Conservation (phyloP, 768 basidiomycete genomes). For the Lactarius deliciosus region DNA sequence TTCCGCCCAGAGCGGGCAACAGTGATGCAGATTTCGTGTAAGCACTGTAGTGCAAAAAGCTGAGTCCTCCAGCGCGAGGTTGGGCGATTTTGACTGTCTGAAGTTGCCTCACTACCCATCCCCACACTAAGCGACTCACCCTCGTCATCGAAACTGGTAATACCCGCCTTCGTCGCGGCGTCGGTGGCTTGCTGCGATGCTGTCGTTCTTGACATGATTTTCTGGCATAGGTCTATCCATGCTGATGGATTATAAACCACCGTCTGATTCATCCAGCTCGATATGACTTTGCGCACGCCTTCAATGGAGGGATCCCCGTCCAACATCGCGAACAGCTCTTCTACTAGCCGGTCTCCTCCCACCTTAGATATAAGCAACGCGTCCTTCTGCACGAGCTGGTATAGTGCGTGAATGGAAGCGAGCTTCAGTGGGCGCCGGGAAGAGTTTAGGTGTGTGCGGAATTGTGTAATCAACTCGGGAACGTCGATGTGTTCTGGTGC, state of each 20-base stretch:
- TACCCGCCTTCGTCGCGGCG: conserved; percentile 51
- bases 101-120: conserved; percentile 43
- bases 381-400: conserved; percentile 96
- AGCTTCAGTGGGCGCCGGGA: conserved; percentile 83
- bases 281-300: conserved; percentile 90
- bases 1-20: conserved; percentile 68
- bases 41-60: conserved; percentile 87
- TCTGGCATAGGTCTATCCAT: conserved; percentile 97
- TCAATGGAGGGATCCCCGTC: conserved; percentile 94
- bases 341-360: conserved; percentile 91
- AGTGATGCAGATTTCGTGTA: conserved; percentile 83
- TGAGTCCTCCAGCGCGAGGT: conserved; percentile 96
- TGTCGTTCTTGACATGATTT: conserved; percentile 94
- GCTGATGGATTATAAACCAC: conserved; percentile 91
- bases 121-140: conserved; percentile 83
- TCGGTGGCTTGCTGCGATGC: conserved; percentile 75
- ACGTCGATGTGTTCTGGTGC: conserved; percentile 82
- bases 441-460: conserved; percentile 78
- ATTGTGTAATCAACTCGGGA: conserved; percentile 73
- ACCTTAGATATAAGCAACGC: conserved; percentile 88
- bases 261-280: conserved; percentile 93
- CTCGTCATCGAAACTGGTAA: conserved; percentile 76
- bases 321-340: conserved; percentile 91
- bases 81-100: conserved; percentile 41
- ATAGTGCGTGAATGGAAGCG: conserved; percentile 92